phyloP scores from a whole-genome alignment of 2,329 filamentous ascomycete species.

The Colletotrichum sp. region DNA sequence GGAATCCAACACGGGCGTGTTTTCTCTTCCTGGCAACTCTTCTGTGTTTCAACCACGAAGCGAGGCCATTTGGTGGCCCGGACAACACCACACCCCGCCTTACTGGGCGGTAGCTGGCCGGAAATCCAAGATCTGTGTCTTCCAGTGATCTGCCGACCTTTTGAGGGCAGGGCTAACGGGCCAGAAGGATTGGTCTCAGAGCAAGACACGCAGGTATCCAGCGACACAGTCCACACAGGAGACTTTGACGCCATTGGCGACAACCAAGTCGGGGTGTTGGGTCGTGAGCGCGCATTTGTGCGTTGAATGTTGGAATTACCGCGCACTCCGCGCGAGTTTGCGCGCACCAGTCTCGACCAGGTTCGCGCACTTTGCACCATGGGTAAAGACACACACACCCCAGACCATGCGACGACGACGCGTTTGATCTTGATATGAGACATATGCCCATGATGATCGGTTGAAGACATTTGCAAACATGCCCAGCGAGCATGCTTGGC shows the following conservation, averaged over 20 bases:
- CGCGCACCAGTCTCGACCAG: background rate
- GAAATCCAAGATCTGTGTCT: background rate
- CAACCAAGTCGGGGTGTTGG: background rate
- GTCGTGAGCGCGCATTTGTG: background rate
- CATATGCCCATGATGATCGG: background rate
- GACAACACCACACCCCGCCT: background rate
- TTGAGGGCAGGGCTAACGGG: background rate
- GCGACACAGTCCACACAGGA: background rate
- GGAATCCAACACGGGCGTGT: background rate
- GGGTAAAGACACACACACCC: background rate
- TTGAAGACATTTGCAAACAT: background rate
- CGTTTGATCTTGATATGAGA: background rate
- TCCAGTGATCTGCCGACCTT: background rate
- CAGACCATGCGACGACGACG: background rate
- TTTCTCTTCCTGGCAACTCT: background rate
- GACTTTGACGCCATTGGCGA: background rate
- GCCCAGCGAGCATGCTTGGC: background rate
- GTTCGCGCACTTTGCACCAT: background rate
- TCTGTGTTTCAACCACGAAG: background rate
- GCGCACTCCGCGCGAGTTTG: background rate
- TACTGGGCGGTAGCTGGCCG: background rate
- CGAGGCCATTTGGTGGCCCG: background rate
- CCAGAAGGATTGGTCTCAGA: background rate
- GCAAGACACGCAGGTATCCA: background rate
- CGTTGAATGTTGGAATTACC: background rate